A percentile compares a stretch with the other conserved stretches of the same genome.
phyloP scores from a whole-genome alignment of 1,139 yeast species.

The Petasospora rhodanensis region DNA sequence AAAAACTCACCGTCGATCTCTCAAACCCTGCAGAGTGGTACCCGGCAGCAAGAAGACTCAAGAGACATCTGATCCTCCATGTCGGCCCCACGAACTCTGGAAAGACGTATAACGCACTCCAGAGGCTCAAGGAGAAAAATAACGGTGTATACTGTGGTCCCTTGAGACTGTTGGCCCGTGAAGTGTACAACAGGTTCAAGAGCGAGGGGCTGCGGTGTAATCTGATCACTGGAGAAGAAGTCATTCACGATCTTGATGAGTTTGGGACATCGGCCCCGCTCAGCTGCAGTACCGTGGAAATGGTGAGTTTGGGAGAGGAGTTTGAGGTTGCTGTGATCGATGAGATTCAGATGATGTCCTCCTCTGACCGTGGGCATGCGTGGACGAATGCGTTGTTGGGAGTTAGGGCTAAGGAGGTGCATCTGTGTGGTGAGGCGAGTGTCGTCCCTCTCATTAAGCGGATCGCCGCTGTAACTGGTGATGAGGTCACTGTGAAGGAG shows the following conservation, averaged over 20 bases:
- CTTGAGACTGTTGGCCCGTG: constrained; percentile 81
- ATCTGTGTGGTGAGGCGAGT: constrained; percentile 89
- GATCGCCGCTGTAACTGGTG: constrained; percentile 70
- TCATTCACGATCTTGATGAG: constrained; percentile 63
- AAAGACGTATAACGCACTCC: constrained; percentile 82
- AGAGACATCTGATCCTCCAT: constrained; percentile 78
- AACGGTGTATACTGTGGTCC: constrained; percentile 98
- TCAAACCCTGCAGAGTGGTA: constrained; percentile 82
- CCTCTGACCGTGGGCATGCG: constrained; percentile 78
- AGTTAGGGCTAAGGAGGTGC: constrained; percentile 79
- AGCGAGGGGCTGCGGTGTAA: constrained; percentile 67
- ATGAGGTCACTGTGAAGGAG: constrained; percentile 59
- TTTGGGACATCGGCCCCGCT: constrained; percentile 68
- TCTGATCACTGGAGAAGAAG: constrained; percentile 90
- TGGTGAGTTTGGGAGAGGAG: constrained; percentile 65
- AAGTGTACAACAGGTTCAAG: constrained; percentile 78
- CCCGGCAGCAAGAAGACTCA: constrained; percentile 79
- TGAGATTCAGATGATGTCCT: constrained; percentile 94
- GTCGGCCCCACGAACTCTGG: constrained; percentile 98
- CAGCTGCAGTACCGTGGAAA: constrained; percentile 89
- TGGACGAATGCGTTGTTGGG: constrained; percentile 95
- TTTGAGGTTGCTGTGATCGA: constrained; percentile 90
- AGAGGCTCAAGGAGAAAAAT: constrained; percentile 58
- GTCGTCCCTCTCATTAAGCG: constrained; percentile 61
- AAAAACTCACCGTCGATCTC: constrained; percentile 36